Conservation (phyloP, 2,329 filamentous ascomycete genomes). For the Plectosphaerella cucumerina region DNA sequence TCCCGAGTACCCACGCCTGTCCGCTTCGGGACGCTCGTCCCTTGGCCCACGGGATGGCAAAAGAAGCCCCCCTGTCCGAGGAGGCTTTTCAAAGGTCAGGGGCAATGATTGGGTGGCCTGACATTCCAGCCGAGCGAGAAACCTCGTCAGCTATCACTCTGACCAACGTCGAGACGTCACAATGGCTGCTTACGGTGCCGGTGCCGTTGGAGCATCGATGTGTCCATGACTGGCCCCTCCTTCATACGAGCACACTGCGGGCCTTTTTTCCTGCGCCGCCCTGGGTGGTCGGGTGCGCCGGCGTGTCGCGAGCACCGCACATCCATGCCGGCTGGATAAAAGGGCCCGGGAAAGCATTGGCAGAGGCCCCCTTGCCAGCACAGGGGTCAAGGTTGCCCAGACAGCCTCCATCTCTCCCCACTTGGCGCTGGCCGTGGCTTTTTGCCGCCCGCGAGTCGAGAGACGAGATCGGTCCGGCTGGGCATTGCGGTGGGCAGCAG, state of each 20-base stretch:
- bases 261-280: no score
- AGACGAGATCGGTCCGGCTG: background rate
- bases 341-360: no score
- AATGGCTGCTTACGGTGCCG: no score
- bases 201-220: no score
- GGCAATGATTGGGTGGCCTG: background rate
- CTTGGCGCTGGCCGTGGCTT: background rate
- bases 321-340: no score
- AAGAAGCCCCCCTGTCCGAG: background rate
- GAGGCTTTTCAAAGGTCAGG: background rate
- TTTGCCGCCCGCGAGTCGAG: background rate
- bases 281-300: no score
- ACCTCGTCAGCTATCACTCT: background rate
- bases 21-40: background rate
- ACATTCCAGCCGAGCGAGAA: background rate
- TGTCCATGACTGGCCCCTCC: no score
- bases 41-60: background rate
- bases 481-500: no score
- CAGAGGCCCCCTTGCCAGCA: no score
- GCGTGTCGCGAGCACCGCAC: no score
- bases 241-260: no score
- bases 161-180: no score
- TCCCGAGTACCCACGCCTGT: background rate
- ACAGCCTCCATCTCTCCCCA: background rate
- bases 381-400: background rate